Conservation (phyloP, 2,329 filamentous ascomycete genomes). For the Aspergillus sp. region DNA sequence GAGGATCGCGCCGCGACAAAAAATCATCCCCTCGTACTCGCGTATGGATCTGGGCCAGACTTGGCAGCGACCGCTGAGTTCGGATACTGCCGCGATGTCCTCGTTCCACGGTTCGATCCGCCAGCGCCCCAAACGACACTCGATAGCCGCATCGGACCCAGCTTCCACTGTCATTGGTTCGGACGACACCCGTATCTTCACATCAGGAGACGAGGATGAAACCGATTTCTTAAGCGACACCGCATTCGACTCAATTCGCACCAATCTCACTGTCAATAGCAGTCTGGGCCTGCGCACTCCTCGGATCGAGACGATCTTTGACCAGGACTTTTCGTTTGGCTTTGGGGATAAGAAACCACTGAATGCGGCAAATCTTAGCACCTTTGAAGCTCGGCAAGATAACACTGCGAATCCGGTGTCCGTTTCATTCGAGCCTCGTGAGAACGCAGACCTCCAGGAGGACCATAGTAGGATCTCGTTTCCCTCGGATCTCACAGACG, state of each 20-base stretch:
- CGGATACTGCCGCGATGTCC: constrained; percentile 28
- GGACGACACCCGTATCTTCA: constrained; percentile 58
- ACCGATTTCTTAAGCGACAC: constrained; percentile 62
- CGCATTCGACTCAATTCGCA: constrained; percentile 62
- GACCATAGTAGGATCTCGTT: constrained; percentile 20
- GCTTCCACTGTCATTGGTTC: constrained; percentile 60
- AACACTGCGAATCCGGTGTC: constrained; percentile 21
- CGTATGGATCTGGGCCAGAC: constrained; percentile 22
- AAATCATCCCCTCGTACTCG: constrained; percentile 22
- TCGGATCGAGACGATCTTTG: constrained; percentile 64
- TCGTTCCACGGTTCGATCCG: constrained; percentile 30
- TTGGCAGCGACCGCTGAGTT: constrained; percentile 23
- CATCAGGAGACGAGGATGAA: constrained; percentile 61
- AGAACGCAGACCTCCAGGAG: constrained; percentile 11
- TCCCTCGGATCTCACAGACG: constrained; percentile 23
- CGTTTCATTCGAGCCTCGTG: constrained; percentile 11
- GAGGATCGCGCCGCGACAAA: constrained; percentile 12
- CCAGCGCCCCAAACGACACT: constrained; percentile 51
- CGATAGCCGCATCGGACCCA: constrained; percentile 58
- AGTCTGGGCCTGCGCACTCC: constrained; percentile 55
- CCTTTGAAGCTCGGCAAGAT: neutral
- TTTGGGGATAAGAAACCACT: constrained; percentile 42
- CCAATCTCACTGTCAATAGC: constrained; percentile 54
- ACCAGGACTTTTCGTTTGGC: constrained; percentile 48
- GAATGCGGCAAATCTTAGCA: neutral